Conservation (phyloP, 164 flowering plant species). For the Euptelea pleiosperma region DNA sequence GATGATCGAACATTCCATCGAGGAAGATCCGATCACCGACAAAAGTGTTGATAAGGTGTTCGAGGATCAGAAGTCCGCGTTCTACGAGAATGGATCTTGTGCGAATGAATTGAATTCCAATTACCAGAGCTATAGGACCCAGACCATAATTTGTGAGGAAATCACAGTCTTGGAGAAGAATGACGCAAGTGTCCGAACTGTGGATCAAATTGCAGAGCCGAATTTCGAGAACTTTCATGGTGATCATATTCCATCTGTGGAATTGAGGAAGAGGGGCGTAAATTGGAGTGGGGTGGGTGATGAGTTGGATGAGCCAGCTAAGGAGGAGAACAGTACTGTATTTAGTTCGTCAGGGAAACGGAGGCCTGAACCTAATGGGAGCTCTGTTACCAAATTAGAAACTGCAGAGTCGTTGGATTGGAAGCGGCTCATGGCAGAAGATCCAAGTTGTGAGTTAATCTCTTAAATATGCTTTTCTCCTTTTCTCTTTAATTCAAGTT, state of each 20-base stretch:
- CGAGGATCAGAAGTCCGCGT: conserved; percentile 5
- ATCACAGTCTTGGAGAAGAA: conserved; percentile 20
- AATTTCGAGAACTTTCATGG: conserved; percentile 22
- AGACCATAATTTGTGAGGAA: conserved; percentile 19
- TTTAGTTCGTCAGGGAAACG: conserved; percentile 16
- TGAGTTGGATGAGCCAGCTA: conserved; percentile 6
- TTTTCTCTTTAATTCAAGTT: not conserved
- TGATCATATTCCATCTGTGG: conserved; percentile 26
- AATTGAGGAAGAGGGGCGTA: conserved; percentile 68
- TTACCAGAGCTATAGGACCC: conserved; percentile 14
- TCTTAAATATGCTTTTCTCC: not conserved
- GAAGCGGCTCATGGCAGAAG: conserved; percentile 64
- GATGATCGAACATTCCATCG: conserved; percentile 15
- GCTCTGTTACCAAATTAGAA: conserved; percentile 36
- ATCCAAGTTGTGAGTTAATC: conserved; percentile 51
- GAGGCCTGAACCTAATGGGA: conserved; percentile 33
- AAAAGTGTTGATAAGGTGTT: conserved; percentile 13
- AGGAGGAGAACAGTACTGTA: conserved; percentile 18
- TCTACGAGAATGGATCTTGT: conserved; percentile 1
- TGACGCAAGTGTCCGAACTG: conserved; percentile 19
- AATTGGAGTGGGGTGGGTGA: conserved; percentile 28
- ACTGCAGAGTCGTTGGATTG: conserved; percentile 70
- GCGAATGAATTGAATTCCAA: conserved; percentile 11
- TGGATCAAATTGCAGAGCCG: conserved; percentile 13
- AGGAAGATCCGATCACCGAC: conserved; percentile 24